A percentile compares a stretch with the other conserved stretches of the same genome.
phyloP scores from a whole-genome alignment of 2,329 filamentous ascomycete genomes.

The Aspergillus viridinutans region DNA sequence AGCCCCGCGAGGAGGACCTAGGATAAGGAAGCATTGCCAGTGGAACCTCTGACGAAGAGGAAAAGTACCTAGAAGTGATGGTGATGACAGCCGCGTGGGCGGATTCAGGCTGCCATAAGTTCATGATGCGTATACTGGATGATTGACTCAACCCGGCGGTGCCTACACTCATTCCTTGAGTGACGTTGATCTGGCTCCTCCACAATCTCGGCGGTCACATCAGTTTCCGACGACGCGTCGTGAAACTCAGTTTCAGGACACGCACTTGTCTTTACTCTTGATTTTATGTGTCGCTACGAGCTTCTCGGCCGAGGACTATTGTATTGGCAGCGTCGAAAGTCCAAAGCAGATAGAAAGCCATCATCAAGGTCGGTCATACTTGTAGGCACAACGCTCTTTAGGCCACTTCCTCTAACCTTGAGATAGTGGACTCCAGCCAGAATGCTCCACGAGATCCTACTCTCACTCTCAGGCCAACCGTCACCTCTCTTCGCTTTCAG shows the following conservation, averaged over 20 bases:
- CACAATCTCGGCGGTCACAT: constrained; percentile 1
- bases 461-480: constrained; percentile 90
- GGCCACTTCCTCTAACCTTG: not conserved
- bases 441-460: constrained; percentile 98
- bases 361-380: constrained; percentile 22
- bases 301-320: constrained; percentile 41
- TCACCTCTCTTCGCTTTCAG: constrained; percentile 72
- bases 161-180: not conserved
- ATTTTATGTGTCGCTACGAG: constrained; percentile 46
- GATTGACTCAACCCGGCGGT: not conserved
- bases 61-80: not conserved
- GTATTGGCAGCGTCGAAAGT: constrained; percentile 36
- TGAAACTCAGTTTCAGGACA: constrained; percentile 2
- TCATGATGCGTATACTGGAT: not conserved
- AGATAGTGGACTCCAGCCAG: constrained; percentile 24
- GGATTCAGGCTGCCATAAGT: not conserved
- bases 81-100: not conserved
- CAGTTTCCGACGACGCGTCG: constrained; percentile 11
- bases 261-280: not conserved
- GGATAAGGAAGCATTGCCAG: not conserved
- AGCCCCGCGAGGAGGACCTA: constrained; percentile 9
- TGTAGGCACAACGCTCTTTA: not conserved
- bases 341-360: constrained; percentile 19
- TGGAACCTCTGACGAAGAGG: not conserved
- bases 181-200: not conserved